Base-by-base conservation (phyloP, 345 rosid genomes). In the Eucalyptus pauciflora region DNA sequence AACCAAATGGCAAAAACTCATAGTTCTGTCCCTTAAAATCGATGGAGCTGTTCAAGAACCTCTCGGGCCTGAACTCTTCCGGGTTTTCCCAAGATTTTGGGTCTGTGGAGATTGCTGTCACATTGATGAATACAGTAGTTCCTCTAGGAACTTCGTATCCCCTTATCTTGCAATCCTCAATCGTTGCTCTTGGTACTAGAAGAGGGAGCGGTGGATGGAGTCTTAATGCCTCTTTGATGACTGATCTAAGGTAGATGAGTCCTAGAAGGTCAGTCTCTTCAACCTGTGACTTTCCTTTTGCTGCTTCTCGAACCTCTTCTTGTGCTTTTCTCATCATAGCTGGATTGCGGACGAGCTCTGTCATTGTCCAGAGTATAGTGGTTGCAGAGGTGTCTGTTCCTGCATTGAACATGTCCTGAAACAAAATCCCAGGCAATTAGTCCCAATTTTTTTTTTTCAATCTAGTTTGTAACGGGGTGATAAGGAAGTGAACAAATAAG, bases 1-100 rank as follows among this genome's bases (percentile, higher is more conserved):
- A 86, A 41, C 97, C 97, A 54, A 96, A 95, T 6, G 97, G 95
- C 33, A 94, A 86, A 11, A 93, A 29, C 90, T 94, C 95, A 48
- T 90, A 96, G 87, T 94, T 69, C 50, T 91, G 88, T 45, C 96
- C 96, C 71, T 27, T 94, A 69, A 90, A 95, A 87, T 96, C 95
- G 12, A 93, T 29, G 9, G 92, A 56, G 49, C 88, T 92, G 10
- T 89, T 88, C 88, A 90, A 22, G 86, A 94, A 94, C 87, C 94
- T 92, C 43, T 93, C 96, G 2, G 93, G 95, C 80, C 31, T 86
- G 90, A 94, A 95, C 43, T 92, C 89, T 4, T 33, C 24, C 1
- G 95, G 94, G 45, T 88, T 87, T 56, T 91, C 90, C 95, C 95
- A 94, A 16, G 67, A 37, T 27, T 88, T 86, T 2, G 93, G 91